These are phyloP conservation scores for Fusarium transvaalense DNA, from an alignment of 2,329 filamentous ascomycete genomes.

Conservation along the genomic window DNA sequence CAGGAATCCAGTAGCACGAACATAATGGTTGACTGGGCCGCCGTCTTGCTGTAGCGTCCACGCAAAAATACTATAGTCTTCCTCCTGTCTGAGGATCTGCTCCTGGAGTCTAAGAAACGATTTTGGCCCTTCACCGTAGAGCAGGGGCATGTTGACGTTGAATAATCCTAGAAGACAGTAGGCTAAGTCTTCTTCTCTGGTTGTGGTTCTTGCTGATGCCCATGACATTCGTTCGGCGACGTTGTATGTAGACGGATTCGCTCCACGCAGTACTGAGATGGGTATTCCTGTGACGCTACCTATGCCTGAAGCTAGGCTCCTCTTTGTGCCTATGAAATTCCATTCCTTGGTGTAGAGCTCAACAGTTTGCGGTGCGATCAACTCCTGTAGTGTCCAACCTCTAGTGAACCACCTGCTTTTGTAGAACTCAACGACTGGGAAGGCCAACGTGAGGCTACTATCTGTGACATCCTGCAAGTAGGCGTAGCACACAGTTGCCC, in stretches of 20 bases:
- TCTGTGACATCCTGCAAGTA: constrained; percentile 23
- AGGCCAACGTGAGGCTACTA: not conserved
- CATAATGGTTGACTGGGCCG: not conserved
- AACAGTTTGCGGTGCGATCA: constrained; percentile 22
- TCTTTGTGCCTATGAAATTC: constrained; percentile 21
- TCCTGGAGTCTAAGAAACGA: constrained; percentile 19
- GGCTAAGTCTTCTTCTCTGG: constrained; percentile 21
- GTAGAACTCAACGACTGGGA: constrained; percentile 8
- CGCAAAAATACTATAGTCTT: constrained; percentile 27
- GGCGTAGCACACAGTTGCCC: constrained; percentile 17
- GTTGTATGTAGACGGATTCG: not conserved
- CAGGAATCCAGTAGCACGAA: constrained; percentile 12
- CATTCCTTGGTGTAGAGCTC: constrained; percentile 17
- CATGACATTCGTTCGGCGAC: constrained; percentile 29
- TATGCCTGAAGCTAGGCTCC: constrained; percentile 12
- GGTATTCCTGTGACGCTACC: constrained; percentile 11
- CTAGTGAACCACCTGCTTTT: constrained; percentile 20
- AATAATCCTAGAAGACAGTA: constrained; percentile 25
- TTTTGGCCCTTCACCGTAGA: constrained; percentile 22
- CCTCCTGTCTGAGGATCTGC: constrained; percentile 24
- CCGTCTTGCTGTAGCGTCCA: constrained; percentile 14
- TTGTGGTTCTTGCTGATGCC: constrained; percentile 24
- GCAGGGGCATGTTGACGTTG: constrained; percentile 24
- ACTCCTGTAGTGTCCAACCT: constrained; percentile 24
- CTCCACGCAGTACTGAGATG: constrained; percentile 15